Percentiles rank a stretch among this genome's conserved stretches.
Conservation (phyloP, 2,329 filamentous ascomycete species). For the Geoglossum cookeanum region DNA sequence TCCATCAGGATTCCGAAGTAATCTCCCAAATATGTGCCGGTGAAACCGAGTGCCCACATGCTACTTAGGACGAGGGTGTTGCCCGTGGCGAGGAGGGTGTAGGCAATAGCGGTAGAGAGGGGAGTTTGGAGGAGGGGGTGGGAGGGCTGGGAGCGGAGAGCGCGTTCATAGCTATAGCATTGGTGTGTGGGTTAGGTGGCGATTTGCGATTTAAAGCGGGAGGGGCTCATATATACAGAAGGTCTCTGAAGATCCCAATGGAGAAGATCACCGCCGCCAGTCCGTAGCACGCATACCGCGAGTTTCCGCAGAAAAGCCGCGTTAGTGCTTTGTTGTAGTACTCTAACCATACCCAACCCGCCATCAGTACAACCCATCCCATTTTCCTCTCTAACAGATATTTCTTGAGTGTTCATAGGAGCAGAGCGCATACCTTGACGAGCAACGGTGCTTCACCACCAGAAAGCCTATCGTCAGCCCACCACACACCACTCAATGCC, state of each 20-base stretch:
- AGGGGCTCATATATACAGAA: constrained; percentile 20
- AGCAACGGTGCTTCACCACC: not conserved
- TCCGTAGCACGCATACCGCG: constrained; percentile 68
- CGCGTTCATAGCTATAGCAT: constrained; percentile 57
- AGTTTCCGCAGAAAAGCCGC: constrained; percentile 62
- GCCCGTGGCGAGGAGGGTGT: constrained; percentile 51
- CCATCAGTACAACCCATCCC: not conserved
- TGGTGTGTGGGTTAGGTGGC: not conserved
- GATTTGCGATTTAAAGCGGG: not conserved
- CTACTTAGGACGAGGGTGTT: constrained; percentile 75
- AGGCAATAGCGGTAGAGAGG: constrained; percentile 42
- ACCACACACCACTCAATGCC: too few relatives aligned
- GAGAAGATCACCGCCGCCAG: constrained; percentile 81
- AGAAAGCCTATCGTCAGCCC: not conserved
- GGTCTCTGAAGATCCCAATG: constrained; percentile 72
- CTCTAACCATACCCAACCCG: constrained; percentile 33
- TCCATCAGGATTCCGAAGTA: constrained; percentile 99
- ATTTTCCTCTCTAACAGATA: not conserved
- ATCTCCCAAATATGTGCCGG: constrained; percentile 90
- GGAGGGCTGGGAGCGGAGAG: constrained; percentile 55
- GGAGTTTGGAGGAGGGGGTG: constrained; percentile 51
- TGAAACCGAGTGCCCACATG: constrained; percentile 83
- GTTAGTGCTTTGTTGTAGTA: constrained; percentile 83
- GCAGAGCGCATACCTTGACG: constrained; percentile 4
- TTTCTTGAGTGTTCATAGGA: constrained; percentile 1